phyloP scores from a whole-genome alignment of 139 green algal species.

The Tetraselmis chui region DNA sequence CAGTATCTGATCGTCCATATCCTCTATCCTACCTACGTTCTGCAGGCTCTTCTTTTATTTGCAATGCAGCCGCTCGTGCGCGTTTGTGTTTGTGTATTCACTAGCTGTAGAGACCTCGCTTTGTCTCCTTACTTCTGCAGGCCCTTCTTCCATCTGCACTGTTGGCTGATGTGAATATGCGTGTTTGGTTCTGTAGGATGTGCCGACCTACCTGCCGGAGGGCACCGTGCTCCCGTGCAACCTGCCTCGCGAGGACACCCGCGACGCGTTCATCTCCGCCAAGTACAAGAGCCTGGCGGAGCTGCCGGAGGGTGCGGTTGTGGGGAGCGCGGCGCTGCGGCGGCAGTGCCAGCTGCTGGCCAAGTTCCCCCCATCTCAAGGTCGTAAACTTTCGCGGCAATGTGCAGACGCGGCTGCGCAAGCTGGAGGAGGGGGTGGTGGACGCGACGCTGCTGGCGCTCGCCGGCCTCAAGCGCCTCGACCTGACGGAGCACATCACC shows the following conservation, averaged over 20 bases:
- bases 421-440: conserved; percentile 88
- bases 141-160: too few species aligned
- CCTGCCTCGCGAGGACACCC: conserved; percentile 91
- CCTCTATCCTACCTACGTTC: too few species aligned
- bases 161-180: too few species aligned
- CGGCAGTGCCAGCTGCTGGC: conserved; percentile 91
- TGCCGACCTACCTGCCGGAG: conserved; percentile 95
- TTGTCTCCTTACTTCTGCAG: too few species aligned
- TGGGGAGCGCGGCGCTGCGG: conserved; percentile 87
- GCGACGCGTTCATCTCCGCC: conserved; percentile 94
- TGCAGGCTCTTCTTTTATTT: too few species aligned
- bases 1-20: too few species aligned
- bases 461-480: conserved; percentile 92
- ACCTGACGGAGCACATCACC: conserved; percentile 90
- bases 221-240: conserved; percentile 96
- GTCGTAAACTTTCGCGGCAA: conserved; percentile 98
- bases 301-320: conserved; percentile 78
- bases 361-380: conserved; percentile 88
- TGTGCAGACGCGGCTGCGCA: conserved; percentile 93
- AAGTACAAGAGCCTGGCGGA: conserved; percentile 70
- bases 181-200: too few species aligned
- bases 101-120: too few species aligned
- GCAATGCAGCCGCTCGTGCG: too few species aligned
- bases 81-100: too few species aligned
- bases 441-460: conserved; percentile 90